phyloP scores from a whole-genome alignment of 169 alveolate species.

The Plasmodium falciparum region DNA sequence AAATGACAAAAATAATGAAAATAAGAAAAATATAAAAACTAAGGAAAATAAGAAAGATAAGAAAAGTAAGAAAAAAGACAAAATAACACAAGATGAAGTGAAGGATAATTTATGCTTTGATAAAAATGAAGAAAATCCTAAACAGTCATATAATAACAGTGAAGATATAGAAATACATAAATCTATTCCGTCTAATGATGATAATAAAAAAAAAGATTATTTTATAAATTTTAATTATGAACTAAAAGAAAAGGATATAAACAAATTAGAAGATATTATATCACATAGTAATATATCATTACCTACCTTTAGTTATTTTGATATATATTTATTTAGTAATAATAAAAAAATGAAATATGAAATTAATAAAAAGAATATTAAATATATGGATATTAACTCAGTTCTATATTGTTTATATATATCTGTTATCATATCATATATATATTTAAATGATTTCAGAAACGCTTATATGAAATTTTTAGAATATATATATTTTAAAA shows the following conservation, averaged over 20 bases:
- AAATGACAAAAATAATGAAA: background rate
- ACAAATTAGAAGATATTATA: slow-evolving; percentile 62
- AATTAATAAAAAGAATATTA: slow-evolving; percentile 71
- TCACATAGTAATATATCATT: slow-evolving; percentile 25
- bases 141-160: background rate
- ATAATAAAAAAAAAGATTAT: slow-evolving; percentile 16
- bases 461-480: slow-evolving; percentile 46
- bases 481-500: slow-evolving; percentile 62
- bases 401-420: slow-evolving; percentile 42
- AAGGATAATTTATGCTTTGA: background rate
- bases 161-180: slow-evolving; percentile 18
- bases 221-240: slow-evolving; percentile 32
- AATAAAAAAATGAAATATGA: slow-evolving; percentile 70
- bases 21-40: background rate
- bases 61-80: background rate
- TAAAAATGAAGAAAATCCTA: background rate
- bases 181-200: slow-evolving; percentile 19
- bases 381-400: slow-evolving; percentile 48
- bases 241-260: slow-evolving; percentile 47
- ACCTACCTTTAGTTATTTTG: slow-evolving; percentile 67
- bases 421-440: slow-evolving; percentile 53
- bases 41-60: no score
- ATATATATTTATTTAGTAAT: slow-evolving; percentile 71
- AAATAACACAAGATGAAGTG: background rate
- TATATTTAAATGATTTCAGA: slow-evolving; percentile 53